Percentiles rank a stretch among this genome's conserved stretches.
These are phyloP conservation scores for Medicago truncatula DNA, from an alignment of 306 rosid species.

Conservation along the genomic window MtrunA17r5.0-ANR NC_053047.1:573001-573500, in stretches of 20 bases:
- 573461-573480: constrained; percentile 97
- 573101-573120: constrained; percentile 68
- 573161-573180: constrained; percentile 60
- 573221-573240: constrained; percentile 62
- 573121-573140: constrained; percentile 94
- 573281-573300: constrained; percentile 92
- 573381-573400: constrained; percentile 73
- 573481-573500: constrained; percentile 77
- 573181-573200: constrained; percentile 71
- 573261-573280: constrained; percentile 77
- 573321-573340: constrained; percentile 45
- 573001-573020: constrained; percentile 71
- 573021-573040: constrained; percentile 79
- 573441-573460: constrained; percentile 85
- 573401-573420: constrained; percentile 71
- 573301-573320: constrained; percentile 60
- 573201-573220: constrained; percentile 66
- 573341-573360: constrained; percentile 47
- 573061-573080: constrained; percentile 64
- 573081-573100: constrained; percentile 76
- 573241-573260: constrained; percentile 81
- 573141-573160: constrained; percentile 73
- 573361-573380: constrained; percentile 79
- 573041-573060: constrained; percentile 71
- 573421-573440: constrained; percentile 72